Base-by-base conservation (phyloP, 768 basidiomycete species). In the Albatrellus ellisii region DNA sequence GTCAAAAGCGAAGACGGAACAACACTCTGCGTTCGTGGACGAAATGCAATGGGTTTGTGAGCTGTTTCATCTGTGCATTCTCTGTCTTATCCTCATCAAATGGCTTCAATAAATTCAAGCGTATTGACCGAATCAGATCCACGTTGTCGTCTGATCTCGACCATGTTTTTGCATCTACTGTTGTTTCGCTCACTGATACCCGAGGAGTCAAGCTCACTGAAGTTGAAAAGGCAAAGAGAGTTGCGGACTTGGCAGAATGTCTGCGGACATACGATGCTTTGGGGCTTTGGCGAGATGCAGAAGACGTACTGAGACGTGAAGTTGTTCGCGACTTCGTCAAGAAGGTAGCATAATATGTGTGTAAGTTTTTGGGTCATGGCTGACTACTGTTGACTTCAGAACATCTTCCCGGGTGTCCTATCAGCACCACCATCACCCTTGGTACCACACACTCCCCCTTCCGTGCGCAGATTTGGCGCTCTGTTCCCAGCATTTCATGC, bases 61-160 rank as follows among this genome's bases (percentile, higher is more conserved):
- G 32, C 49, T 45, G 49, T 50, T 47, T 52, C 26, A 26, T 52
- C 15, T 26, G 48, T 21, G 44, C 39, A 28, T 24, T 11, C 38
- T 36, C 41, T 31, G 32, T 17, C 12, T 42, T 26, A 41, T 48
- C 37, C 12, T 11, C 34, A 50, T 53, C 50, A 32, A 18, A 44
- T 38, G 14, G 1, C 18, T 9, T 21, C 27, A 28, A 41, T 38
- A 20, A 18, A n/a, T 10, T 41, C n/a, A n/a, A 81, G 94, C 74
- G 85, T 35, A 76, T 97, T 38, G 78, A 84, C 49, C 73, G 82
- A 14, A 83, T 97, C 50, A 79, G 81, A 46, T 75, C 80, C 11
- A 88, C 89, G 0, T 61, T 99, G 18, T 85, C 82, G 3, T 80
- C 79, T 3, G 90, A 94, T 55, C 72, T 97, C 6, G 83, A 95